Conservation (phyloP, 164 flowering plant species). For the Sedum album region DNA sequence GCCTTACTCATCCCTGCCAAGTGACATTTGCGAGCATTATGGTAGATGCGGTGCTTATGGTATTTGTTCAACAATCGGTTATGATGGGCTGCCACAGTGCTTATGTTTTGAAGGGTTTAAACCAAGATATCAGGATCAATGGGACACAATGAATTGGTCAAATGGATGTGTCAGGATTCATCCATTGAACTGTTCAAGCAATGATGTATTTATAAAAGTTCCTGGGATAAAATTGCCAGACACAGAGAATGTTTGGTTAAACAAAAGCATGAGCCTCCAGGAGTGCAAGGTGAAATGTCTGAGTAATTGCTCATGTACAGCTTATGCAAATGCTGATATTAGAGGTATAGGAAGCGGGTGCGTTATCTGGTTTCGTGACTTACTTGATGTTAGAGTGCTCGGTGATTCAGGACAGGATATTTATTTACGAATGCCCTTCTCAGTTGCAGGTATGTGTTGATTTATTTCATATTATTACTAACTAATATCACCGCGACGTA, state of each 20-base stretch:
- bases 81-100: slow-evolving; percentile 9
- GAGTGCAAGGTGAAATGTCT: slow-evolving; percentile 27
- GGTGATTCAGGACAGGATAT: slow-evolving; percentile 22
- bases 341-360: slow-evolving; percentile 31
- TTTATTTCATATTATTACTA: neutral
- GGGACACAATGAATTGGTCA: slow-evolving; percentile 1
- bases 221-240: slow-evolving; percentile 30
- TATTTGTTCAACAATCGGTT: slow-evolving; percentile 12
- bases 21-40: neutral
- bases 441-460: slow-evolving; percentile 21
- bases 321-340: slow-evolving; percentile 17
- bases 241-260: slow-evolving; percentile 12
- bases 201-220: slow-evolving; percentile 25
- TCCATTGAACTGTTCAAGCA: slow-evolving; percentile 12
- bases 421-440: slow-evolving; percentile 20
- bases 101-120: slow-evolving; percentile 25
- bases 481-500: neutral
- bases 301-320: slow-evolving; percentile 26
- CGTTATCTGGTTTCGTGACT: slow-evolving; percentile 25
- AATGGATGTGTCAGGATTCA: slow-evolving; percentile 16
- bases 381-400: slow-evolving; percentile 27
- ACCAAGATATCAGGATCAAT: slow-evolving; percentile 14
- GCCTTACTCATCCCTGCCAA: neutral
- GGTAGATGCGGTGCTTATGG: slow-evolving; percentile 25
- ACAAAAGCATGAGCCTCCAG: slow-evolving; percentile 14